These are phyloP conservation scores for Peribolospora kevripleyi DNA, from an alignment of 768 basidiomycete genomes.

Conservation along the genomic window DNA sequence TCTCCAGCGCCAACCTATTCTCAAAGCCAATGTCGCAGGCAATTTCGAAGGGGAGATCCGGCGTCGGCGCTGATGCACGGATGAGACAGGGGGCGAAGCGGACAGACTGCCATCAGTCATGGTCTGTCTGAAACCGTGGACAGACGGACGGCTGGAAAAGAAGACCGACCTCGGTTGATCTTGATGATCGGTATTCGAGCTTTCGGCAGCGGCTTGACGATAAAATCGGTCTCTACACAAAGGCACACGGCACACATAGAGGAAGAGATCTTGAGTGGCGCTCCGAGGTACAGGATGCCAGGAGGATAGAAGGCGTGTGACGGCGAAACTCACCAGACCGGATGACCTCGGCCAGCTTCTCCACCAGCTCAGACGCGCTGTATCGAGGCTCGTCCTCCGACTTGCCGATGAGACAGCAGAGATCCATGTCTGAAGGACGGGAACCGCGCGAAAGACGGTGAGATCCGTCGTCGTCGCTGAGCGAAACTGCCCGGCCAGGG, in stretches of 20 bases:
- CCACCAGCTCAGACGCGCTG: conserved; percentile 67
- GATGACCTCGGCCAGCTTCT: conserved; percentile 73
- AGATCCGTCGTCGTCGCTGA: not conserved
- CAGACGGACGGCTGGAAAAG: conserved; percentile 13
- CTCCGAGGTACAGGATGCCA: conserved; percentile 2
- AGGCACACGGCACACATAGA: not conserved
- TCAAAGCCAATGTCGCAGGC: conserved; percentile 98
- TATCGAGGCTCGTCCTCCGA: conserved; percentile 37
- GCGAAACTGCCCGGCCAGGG: too few species aligned
- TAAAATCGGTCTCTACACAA: conserved; percentile 63
- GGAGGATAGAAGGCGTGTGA: not conserved
- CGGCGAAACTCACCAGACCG: conserved; percentile 46
- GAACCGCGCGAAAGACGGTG: not conserved
- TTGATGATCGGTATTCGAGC: conserved; percentile 98
- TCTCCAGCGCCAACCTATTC: conserved; percentile 87
- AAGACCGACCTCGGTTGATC: conserved; percentile 28
- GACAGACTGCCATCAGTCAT: not conserved
- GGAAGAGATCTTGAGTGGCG: not conserved
- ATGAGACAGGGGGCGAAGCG: not conserved
- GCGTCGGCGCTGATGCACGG: conserved; percentile 26
- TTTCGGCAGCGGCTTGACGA: conserved; percentile 84
- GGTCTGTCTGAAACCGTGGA: not conserved
- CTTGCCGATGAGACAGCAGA: conserved; percentile 85
- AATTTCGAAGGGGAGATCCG: conserved; percentile 58
- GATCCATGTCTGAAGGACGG: conserved; percentile 65